Evolutionary conservation across 2,329 filamentous ascomycete genomes (phyloP), one percentile per base, ranked within the genome.

Genomic region (Elsinoe batatas): DNA sequence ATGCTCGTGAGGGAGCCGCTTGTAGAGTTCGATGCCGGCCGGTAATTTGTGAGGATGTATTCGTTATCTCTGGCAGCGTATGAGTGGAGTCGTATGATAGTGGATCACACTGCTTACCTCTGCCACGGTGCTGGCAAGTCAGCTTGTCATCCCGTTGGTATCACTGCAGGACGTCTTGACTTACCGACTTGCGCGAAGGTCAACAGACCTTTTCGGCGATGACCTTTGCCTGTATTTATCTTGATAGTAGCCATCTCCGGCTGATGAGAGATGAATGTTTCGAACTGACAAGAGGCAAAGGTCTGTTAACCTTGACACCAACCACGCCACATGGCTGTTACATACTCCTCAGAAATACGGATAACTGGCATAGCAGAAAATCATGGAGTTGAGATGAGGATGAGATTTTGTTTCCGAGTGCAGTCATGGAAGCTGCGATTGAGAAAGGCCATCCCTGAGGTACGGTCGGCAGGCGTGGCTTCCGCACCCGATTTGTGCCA

Each of bases 11-110:
- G 18, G 8, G 51, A 55, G 6, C 3, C 18, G 5, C 13, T 6
- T 44, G 56, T 51, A 3, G 49, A 57, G n/a, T 44, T 35, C 10
- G 35, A 49, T 10, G 42, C 26, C 15, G 26, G 32, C 15, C 57
- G 38, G 22, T 59, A 59, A 8, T 50, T 42, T 15, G 44, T 32
- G 8, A 54, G 22, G 32, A 59, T 51, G 22, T 33, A 57, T 8
- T 32, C 30, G 36, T 59, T 59, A 17, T 59, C 55, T 20, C 51
- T 54, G 20, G 15, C 5, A 10, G 18, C 20, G 17, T 3, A 22
- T 42, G 36, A 33, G 18, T 37, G 13, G 13, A 5, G 7, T 20
- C 26, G 22, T 15, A n/a, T 18, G 3, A 15, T 5, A 12, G 13
- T 33, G 18, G 22, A 2, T 8, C 22, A 33, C 17, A 22, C 12